Conservation (phyloP, 495 filamentous ascomycete genomes). For the Polyplosphaeria fusca region DNA sequence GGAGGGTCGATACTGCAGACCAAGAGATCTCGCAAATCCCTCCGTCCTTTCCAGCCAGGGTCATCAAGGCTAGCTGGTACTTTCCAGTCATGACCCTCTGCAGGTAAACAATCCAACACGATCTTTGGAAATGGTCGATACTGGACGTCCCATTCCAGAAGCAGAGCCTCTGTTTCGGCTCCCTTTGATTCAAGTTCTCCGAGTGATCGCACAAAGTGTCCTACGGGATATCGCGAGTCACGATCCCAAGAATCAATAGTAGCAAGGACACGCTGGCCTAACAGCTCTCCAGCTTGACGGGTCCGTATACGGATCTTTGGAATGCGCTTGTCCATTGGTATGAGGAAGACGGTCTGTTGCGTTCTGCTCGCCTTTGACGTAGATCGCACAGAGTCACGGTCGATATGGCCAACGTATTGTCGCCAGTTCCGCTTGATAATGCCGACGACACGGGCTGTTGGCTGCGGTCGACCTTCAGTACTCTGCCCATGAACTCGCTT, state of each 20-base stretch:
- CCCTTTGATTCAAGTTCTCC: slow-evolving; percentile 93
- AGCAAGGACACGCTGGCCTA: slow-evolving; percentile 91
- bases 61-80: slow-evolving; percentile 74
- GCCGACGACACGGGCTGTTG: slow-evolving; percentile 89
- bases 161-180: slow-evolving; percentile 90
- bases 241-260: slow-evolving; percentile 94
- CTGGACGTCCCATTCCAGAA: slow-evolving; percentile 95
- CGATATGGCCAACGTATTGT: slow-evolving; percentile 94
- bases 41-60: slow-evolving; percentile 77
- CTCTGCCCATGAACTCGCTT: slow-evolving; percentile 76
- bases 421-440: slow-evolving; percentile 94
- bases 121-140: slow-evolving; percentile 96
- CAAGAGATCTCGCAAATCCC: slow-evolving; percentile 78
- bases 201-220: slow-evolving; percentile 89
- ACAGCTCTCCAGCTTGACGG: slow-evolving; percentile 77
- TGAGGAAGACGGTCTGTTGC: slow-evolving; percentile 88
- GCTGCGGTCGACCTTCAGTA: slow-evolving; percentile 76
- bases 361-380: slow-evolving; percentile 67
- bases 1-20: slow-evolving; percentile 97
- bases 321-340: slow-evolving; percentile 96
- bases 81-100: slow-evolving; percentile 90
- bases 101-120: slow-evolving; percentile 86
- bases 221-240: slow-evolving; percentile 84
- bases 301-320: slow-evolving; percentile 94
- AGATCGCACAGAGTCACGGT: slow-evolving; percentile 75